Evolutionary conservation across 2,329 filamentous ascomycete species (phyloP), one percentile per base, ranked within the genome.

Genomic region (Hypoxylon sp.): DNA sequence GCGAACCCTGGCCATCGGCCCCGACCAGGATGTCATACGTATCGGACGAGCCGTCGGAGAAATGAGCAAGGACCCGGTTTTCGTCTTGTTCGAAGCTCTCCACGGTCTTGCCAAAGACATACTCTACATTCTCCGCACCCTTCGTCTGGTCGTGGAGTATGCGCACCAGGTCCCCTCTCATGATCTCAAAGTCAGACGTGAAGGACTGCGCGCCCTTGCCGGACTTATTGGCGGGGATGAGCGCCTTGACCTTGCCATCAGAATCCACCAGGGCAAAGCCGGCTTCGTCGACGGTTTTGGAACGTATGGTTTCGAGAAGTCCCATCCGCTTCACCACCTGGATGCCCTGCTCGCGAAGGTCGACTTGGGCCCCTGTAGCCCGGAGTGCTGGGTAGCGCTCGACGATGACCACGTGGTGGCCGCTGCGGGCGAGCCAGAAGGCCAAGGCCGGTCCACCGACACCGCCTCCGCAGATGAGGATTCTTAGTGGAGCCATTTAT

Each of bases 1-100:
- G 80, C 0, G 86, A 88, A 1, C 81, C 79, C 17, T 85, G 80
- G 0, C 87, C 87, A 64, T 89, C 87, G 2, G 86, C 85, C 3
- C 83, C 86, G 46, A 89, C 81, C 0, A 89, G 72, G 0, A 89
- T 71, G 66, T 89, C 87, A 68, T 80, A 89, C 1, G 73, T 75
- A 19, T 81, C 80, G 3, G 70, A 74, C 0, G 72, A 72, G 3
- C 84, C 84, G 57, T 86, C 81, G 2, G 79, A 80, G 57, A 88
- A 83, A 24, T 51, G 59, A 2, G 77, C 78, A 6, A 67, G 62
- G 6, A 80, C 76, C 1, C 57, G 60, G 22, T 39, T 59, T 9
- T 66, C 73, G 9, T 72, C 70, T n/a, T 81, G 74, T 26, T 72
- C 70, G 46, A 78, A 76, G 37, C 67, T 62, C 33, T 74, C 69